A percentile compares a stretch with the other conserved stretches of the same genome.
phyloP scores from a whole-genome alignment of 1,139 yeast species.

The Trichomonascaceae sp. region DNA sequence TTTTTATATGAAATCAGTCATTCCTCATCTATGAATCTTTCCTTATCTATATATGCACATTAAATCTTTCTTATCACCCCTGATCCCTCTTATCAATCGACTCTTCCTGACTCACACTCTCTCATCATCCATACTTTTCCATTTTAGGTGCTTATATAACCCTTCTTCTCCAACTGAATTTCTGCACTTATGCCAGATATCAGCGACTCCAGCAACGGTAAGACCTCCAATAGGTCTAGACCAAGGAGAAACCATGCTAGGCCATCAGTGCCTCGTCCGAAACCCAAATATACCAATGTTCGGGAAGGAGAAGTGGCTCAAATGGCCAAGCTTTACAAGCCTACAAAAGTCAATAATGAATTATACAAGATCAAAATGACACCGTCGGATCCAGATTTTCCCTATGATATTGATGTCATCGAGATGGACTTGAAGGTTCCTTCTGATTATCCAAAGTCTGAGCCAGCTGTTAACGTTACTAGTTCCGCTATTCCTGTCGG shows the following conservation, averaged over 20 bases:
- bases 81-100: neutral
- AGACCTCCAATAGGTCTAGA: neutral
- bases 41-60: neutral
- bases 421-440: conserved; percentile 53
- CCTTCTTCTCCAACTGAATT: neutral
- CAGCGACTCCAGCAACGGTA: neutral
- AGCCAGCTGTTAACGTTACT: conserved; percentile 37
- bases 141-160: neutral
- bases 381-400: conserved; percentile 73
- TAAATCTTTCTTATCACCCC: neutral
- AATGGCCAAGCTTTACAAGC: conserved; percentile 8
- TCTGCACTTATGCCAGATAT: neutral
- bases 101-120: neutral
- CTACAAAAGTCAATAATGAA: conserved; percentile 2
- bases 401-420: conserved; percentile 52
- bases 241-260: conserved; percentile 9
- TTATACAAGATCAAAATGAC: conserved; percentile 24
- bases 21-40: neutral
- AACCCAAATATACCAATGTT: conserved; percentile 15
- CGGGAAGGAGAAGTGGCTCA: conserved; percentile 15
- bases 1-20: neutral
- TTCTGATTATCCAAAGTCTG: conserved; percentile 43
- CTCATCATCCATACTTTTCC: neutral
- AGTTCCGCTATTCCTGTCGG: conserved; percentile 73
- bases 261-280: conserved; percentile 19